Base-by-base conservation (phyloP, 2,329 filamentous ascomycete genomes). In the Aspergillus fructus region DNA sequence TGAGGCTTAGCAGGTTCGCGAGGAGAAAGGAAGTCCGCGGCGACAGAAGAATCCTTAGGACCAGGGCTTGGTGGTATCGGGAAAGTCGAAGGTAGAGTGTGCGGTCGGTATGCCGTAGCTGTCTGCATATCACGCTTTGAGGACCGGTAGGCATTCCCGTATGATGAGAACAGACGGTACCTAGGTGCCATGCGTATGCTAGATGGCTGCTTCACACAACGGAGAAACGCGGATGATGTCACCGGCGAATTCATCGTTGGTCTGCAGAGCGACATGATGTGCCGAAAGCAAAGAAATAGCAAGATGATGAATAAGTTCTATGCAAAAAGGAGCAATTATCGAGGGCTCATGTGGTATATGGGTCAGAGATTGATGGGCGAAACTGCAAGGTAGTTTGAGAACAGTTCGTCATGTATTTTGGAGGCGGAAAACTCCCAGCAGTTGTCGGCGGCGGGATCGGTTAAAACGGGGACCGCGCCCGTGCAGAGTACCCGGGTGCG, bases 101-200 rank as follows among this genome's bases (percentile, higher is more conserved):
- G 81, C 19, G 86, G 85, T 56, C 83, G 83, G 66, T 87, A 86
- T 48, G 84, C 84, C 17, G 85, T 87, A 33, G 84, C 84, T 12
- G 86, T 89, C 70, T 87, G 85, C 70, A 89, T 81, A 60, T 83
- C 82, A 50, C 85, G 78, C 66, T 83, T 84, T 17, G 81, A 81
- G n/a, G 81, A 82, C 27, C 77, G 74, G 23, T 75, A 69, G 13
- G 70, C 58, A 23, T 71, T 71, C 52, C 73, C 74, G 21, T 73
- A 70, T 6, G 79, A 81, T 15, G 80, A 81, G 69, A 83, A 83
- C 33, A 71, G 70, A 49, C 81, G 77, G 50, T 76, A 63, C 12
- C 71, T 66, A 54, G 76, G 74, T 56, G 72, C 66, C 59, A 76
- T 78, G 60, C 71, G 71, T 59, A 72, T 70, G 50, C 70, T 67